A percentile compares a stretch with the other conserved stretches of the same genome.
Conservation (phyloP, 306 rosid genomes). For the Lathyrus sativus region DNA sequence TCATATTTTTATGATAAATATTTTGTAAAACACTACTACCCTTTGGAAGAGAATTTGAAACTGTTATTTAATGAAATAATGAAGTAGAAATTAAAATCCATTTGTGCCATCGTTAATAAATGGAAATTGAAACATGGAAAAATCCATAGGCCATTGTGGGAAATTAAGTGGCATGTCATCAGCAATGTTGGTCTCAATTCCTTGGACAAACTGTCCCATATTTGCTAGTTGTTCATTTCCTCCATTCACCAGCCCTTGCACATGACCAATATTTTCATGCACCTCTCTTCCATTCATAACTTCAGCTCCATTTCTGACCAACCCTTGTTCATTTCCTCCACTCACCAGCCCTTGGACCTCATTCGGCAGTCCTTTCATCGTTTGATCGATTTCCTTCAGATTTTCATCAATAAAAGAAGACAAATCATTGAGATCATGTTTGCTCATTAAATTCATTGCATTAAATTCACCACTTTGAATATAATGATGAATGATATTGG, state of each 20-base stretch:
- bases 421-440: neutral
- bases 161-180: neutral
- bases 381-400: neutral
- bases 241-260: neutral
- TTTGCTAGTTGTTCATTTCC: neutral
- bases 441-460: neutral
- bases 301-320: neutral
- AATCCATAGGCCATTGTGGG: neutral
- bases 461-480: neutral
- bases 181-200: neutral
- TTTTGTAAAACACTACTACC: neutral
- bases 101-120: neutral
- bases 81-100: neutral
- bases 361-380: neutral
- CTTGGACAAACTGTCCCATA: neutral
- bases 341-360: neutral
- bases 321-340: neutral
- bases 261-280: neutral
- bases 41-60: neutral
- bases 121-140: neutral
- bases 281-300: neutral
- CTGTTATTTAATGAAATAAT: neutral
- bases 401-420: neutral
- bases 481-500: neutral
- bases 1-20: too few species aligned